Evolutionary conservation across 768 basidiomycete species (phyloP), one percentile per base, ranked within the genome.

Genomic region (Holtermannia corniformis): DNA sequence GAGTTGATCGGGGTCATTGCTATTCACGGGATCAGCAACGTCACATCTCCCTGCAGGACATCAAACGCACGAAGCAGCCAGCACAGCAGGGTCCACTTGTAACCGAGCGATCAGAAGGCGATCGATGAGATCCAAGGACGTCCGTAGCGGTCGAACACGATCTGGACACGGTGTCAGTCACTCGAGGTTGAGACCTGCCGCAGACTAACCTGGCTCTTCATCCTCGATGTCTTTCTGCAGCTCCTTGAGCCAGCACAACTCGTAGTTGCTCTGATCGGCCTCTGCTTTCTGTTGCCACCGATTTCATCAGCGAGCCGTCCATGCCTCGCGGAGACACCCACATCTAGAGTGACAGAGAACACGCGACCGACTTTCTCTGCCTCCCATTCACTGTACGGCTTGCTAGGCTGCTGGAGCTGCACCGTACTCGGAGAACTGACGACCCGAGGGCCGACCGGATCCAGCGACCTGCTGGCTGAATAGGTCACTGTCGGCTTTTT

Each of bases 101-200:
- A 97, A 78, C 25, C 91, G 77, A 2, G 88, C 79, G 62, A 95
- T 90, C 48, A 96, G 75, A 3, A 91, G 73, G 21, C 85, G 80
- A 74, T 93, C 91, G 20, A 79, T 75, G 49, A 88, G 76, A 26
- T 84, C 82, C 19, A 73, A 75, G 25, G 75, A 78, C 13, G 85
- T 72, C 21, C 71, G 76, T 27, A 76, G 67, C n/a, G 75, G 67
- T 44, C 70, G 74, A 69, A 69, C 55, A 32, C 57, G 54, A 59
- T 56, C 65, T 68, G 22, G 23, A 5, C 5, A n/a, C 3, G n/a
- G 12, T 22, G 32, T 40, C 41, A 40, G n/a, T 46, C 16, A 22
- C 16, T 13, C 5, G 20, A 40, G 16, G 22, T 20, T 42, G 28
- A 41, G n/a, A 27, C 32, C n/a, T 20, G 22, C 25, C 11, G 5